Percentiles rank a stretch among this genome's conserved stretches.
These are phyloP conservation scores for Botrytis fragariae DNA, from an alignment of 2,329 filamentous ascomycete genomes.

Conservation along the genomic window DNA sequence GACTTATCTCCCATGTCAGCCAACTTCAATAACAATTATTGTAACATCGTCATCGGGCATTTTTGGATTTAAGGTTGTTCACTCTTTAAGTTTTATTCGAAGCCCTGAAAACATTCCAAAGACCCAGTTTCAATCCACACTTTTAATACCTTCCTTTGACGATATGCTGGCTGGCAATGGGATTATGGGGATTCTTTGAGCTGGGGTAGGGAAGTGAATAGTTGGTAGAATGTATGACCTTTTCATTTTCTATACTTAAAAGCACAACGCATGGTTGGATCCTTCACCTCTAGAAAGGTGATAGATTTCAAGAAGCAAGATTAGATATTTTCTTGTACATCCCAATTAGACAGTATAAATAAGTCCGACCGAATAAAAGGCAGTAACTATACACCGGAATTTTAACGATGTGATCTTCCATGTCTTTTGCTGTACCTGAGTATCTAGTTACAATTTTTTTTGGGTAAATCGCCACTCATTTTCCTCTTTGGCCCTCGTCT, in stretches of 20 bases:
- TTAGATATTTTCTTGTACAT: not conserved
- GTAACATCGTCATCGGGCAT: conserved; percentile 8
- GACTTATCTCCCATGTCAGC: not conserved
- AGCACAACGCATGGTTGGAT: not conserved
- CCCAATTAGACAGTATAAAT: not conserved
- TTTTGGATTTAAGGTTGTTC: conserved; percentile 5
- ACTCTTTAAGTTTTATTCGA: not conserved
- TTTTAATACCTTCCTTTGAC: not conserved
- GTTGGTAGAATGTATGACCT: not conserved
- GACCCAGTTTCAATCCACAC: not conserved
- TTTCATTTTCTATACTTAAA: not conserved
- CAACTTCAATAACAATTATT: not conserved
- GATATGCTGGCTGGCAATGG: not conserved
- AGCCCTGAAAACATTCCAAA: not conserved
- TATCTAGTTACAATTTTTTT: not conserved
- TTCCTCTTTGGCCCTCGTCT: not conserved
- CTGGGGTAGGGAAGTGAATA: not conserved
- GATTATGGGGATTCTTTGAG: not conserved
- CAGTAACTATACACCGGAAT: not conserved
- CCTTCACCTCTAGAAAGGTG: not conserved
- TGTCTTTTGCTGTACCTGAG: not conserved
- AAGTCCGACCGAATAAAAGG: not conserved
- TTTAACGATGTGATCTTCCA: conserved; percentile 8
- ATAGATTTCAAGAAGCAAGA: not conserved
- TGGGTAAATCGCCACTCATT: not conserved